phyloP scores from a whole-genome alignment of 441 rosid species.

The Pelargonium cotyledonis region DNA sequence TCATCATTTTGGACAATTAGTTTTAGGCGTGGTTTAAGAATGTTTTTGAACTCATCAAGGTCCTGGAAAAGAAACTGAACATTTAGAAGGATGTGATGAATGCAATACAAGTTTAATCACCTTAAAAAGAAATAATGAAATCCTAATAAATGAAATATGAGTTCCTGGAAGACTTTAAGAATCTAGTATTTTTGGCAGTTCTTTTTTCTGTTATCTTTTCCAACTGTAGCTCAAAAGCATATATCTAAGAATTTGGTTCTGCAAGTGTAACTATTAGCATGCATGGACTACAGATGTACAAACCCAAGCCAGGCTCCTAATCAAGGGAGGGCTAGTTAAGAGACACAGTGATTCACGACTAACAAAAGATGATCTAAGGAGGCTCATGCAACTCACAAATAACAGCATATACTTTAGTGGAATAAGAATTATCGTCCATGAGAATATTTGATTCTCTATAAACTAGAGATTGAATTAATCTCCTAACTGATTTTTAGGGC shows the following conservation, averaged over 20 bases:
- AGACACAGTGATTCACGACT: background rate
- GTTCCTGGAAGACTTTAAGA: background rate
- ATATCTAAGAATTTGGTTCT: background rate
- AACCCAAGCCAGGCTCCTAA: background rate
- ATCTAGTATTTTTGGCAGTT: background rate
- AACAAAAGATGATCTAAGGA: background rate
- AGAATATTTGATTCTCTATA: too few species aligned
- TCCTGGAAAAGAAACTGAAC: conserved; percentile 40
- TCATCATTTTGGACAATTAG: conserved; percentile 91
- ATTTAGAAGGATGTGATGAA: conserved; percentile 9
- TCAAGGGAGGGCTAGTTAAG: background rate
- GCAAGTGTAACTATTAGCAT: background rate
- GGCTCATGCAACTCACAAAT: background rate
- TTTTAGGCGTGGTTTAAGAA: conserved; percentile 89
- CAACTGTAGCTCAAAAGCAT: background rate
- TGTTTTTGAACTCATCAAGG: conserved; percentile 93
- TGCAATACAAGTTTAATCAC: background rate
- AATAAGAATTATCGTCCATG: too few species aligned
- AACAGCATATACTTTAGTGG: background rate
- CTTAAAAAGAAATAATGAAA: background rate
- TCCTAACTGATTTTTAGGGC: too few species aligned
- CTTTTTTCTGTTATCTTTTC: background rate
- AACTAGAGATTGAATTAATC: too few species aligned
- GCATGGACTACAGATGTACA: background rate
- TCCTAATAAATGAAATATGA: background rate